These are phyloP conservation scores for Ophiocytium majus DNA, from an alignment of 352 stramenopile species.

Conservation along the genomic window DNA sequence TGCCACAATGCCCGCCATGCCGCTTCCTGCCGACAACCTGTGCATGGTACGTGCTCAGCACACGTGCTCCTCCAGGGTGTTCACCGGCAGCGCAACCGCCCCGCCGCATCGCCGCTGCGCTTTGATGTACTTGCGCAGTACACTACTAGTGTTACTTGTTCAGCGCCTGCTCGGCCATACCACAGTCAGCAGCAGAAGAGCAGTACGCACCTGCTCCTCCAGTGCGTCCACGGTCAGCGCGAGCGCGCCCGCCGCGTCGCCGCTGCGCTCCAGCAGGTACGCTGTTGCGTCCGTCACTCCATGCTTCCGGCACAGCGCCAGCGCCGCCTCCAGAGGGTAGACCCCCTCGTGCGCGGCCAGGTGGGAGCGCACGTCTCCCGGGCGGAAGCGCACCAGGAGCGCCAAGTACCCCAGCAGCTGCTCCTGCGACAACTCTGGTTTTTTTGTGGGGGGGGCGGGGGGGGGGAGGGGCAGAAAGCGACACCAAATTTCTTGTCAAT, in stretches of 20 bases:
- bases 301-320: conserved; percentile 36
- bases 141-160: no score
- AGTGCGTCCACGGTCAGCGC: conserved; percentile 36
- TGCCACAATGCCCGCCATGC: no score
- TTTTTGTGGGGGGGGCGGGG: no score
- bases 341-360: conserved; percentile 17
- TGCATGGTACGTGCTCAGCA: no score
- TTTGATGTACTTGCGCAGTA: no score
- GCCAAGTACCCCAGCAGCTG: conserved; percentile 23
- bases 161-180: no score
- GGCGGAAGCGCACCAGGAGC: conserved; percentile 45
- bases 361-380: conserved; percentile 45
- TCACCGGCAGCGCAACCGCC: conserved; percentile 32
- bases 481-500: no score
- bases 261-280: conserved; percentile 48
- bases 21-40: no score
- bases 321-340: conserved; percentile 40
- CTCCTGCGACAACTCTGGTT: background rate
- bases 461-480: background rate
- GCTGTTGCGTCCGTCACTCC: conserved; percentile 34
- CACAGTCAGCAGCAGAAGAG: no score
- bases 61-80: conserved; percentile 28
- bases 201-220: conserved; percentile 21
- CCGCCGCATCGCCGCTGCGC: no score
- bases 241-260: conserved; percentile 39